Base-by-base conservation (phyloP, 2,329 filamentous ascomycete genomes). In the Zymoseptoria tritici region DNA sequence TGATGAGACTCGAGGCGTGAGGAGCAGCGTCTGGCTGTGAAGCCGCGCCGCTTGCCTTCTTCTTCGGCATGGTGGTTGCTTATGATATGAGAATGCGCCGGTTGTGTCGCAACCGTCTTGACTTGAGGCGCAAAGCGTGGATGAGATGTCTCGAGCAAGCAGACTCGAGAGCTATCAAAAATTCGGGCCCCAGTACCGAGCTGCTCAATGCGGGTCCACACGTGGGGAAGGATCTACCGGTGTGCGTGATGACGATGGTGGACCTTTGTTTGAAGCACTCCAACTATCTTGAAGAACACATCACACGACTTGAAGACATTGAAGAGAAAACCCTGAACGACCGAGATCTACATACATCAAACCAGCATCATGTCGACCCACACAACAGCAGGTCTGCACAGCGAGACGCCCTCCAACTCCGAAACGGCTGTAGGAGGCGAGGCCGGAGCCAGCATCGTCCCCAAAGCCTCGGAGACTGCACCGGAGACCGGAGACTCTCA, bases 1-100 rank as follows among this genome's bases (percentile, higher is more conserved):
- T 85, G 55, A 83, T 81, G 51, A 86, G 75, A 49, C 81, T 76
- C 62, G 82, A 80, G 55, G 76, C 76, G 49, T 77, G 75, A 20
- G 74, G 74, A 36, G 64, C 54, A 29, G 62, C 50, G 42, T 65
- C 62, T 22, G 60, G 57, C 59, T 64, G 62, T 52, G 61, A 61
- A 36, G 63, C 49, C 21, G 64, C 62, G 55, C 61, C 65, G 55
- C 60, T 60, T 20, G 58, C 60, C 59, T 72, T 72, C 60, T 72
- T 73, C 63, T 71, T 73, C 31, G 66, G 68, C 71, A 73, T 73
- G 21, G 22, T 58, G 58, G 54, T 9, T 24, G 20, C 16, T 13
- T 46, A 46, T 46, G 4, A 16, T 16, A n/a, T 46, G 13, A n/a
- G 6, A n/a, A 46, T 46, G 16, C 36, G 36, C 16, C 36, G 11